phyloP scores from a whole-genome alignment of 2,329 filamentous ascomycete species.

The Ophiobolus disseminans region DNA sequence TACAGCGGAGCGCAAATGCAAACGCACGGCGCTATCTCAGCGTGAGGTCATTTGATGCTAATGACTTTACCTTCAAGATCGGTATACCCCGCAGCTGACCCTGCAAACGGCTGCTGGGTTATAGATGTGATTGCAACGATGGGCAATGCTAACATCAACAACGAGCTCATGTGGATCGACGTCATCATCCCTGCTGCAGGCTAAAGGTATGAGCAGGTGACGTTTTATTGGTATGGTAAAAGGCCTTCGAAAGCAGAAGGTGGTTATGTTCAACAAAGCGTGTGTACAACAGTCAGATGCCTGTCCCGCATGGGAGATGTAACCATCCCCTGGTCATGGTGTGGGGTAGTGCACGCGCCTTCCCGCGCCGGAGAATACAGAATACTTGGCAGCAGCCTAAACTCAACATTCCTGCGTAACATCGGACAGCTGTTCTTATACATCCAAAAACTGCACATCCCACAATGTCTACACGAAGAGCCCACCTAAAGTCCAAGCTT shows the following conservation, averaged over 20 bases:
- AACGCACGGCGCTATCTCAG: too few species aligned
- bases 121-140: constrained; percentile 28
- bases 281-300: constrained; percentile 11
- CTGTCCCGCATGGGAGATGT: too few species aligned
- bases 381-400: too few species aligned
- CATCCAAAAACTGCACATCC: too few species aligned
- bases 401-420: too few species aligned
- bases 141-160: constrained; percentile 23
- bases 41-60: background rate
- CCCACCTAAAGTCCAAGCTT: constrained; percentile 20
- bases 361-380: too few species aligned
- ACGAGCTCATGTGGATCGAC: constrained; percentile 16
- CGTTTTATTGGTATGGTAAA: background rate
- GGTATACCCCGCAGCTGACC: constrained; percentile 43
- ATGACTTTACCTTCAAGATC: constrained; percentile 27
- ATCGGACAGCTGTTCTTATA: too few species aligned
- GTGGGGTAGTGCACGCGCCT: constrained; percentile 1
- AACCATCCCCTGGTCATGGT: too few species aligned
- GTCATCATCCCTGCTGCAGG: constrained; percentile 25
- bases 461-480: constrained; percentile 13
- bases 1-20: background rate
- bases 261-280: background rate
- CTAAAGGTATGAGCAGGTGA: constrained; percentile 10
- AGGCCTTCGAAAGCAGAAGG: constrained; percentile 17
- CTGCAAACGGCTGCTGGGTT: constrained; percentile 20